Percentiles rank a stretch among this genome's conserved stretches.
These are phyloP conservation scores for Amanita inopinata DNA, from an alignment of 768 basidiomycete species.

Conservation along the genomic window DNA sequence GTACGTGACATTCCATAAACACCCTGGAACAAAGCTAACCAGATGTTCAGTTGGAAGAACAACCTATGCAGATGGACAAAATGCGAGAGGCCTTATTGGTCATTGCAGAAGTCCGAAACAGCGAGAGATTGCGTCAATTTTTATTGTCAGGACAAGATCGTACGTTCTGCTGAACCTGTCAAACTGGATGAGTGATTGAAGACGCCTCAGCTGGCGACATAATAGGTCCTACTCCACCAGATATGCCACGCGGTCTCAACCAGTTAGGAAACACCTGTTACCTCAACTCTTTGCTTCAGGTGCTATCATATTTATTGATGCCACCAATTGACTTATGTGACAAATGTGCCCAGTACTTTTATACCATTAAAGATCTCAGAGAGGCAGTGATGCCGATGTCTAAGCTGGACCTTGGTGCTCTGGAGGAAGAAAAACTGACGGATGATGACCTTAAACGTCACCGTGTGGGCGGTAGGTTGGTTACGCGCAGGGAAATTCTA, in stretches of 20 bases:
- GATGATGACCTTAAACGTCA: conserved; percentile 78
- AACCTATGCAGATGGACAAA: conserved; percentile 53
- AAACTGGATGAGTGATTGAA: not conserved
- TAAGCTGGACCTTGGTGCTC: conserved; percentile 39
- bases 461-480: conserved; percentile 79
- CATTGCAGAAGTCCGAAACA: conserved; percentile 69
- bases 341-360: conserved; percentile 62
- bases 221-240: conserved; percentile 39
- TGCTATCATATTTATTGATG: conserved; percentile 15
- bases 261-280: conserved; percentile 89
- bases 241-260: conserved; percentile 78
- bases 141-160: conserved; percentile 62
- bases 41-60: conserved; percentile 53
- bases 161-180: conserved; percentile 31
- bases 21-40: conserved; percentile 9
- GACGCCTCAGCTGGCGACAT: conserved; percentile 51
- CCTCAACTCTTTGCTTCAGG: conserved; percentile 71
- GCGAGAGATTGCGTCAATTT: conserved; percentile 58
- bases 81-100: conserved; percentile 65
- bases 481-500: conserved; percentile 72
- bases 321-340: not conserved
- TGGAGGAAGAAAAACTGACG: conserved; percentile 63
- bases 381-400: conserved; percentile 59
- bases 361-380: conserved; percentile 87
- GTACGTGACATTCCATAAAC: conserved; percentile 25